phyloP scores from a whole-genome alignment of 352 stramenopile genomes.

The Pythium folliculosum region DNA sequence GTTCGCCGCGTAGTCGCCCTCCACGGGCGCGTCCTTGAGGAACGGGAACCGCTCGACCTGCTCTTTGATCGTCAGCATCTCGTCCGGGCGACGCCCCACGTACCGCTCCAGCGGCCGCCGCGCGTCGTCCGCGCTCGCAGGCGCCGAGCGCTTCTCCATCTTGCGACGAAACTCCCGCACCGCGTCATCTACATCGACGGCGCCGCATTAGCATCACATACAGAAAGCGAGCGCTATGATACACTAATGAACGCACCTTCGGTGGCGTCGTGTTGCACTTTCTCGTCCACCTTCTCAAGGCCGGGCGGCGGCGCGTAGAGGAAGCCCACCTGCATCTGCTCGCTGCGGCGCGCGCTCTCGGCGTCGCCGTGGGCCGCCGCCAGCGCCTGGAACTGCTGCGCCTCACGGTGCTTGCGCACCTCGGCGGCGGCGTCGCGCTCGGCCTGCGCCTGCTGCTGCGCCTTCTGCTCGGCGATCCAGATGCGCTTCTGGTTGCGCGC shows the following conservation, averaged over 20 bases:
- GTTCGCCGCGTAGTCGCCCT: constrained; percentile 78
- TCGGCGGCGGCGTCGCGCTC: constrained; percentile 70
- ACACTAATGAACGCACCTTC: constrained; percentile 28
- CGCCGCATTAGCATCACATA: too few relatives aligned
- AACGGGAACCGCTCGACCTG: constrained; percentile 89
- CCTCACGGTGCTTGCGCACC: constrained; percentile 61
- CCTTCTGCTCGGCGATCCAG: constrained; percentile 82
- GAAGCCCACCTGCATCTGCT: constrained; percentile 69
- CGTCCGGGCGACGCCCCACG: constrained; percentile 61
- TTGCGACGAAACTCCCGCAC: constrained; percentile 67
- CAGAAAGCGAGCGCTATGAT: too few relatives aligned
- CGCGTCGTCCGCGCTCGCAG: constrained; percentile 21
- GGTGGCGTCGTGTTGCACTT: constrained; percentile 19
- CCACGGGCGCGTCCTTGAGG: constrained; percentile 87
- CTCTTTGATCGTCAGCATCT: constrained; percentile 78
- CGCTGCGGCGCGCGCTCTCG: constrained; percentile 40
- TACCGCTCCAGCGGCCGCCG: constrained; percentile 71
- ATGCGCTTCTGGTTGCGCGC: constrained; percentile 86
- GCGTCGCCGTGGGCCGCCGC: constrained; percentile 58
- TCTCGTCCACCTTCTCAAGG: constrained; percentile 49
- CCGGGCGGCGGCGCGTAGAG: constrained; percentile 75
- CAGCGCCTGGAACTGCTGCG: constrained; percentile 55
- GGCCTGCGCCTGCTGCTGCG: constrained; percentile 42
- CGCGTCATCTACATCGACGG: constrained; percentile 43
- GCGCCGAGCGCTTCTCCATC: constrained; percentile 38